Evolutionary conservation across 2,329 filamentous ascomycete genomes (phyloP).

Genomic region (Phialophora tarda): DNA sequence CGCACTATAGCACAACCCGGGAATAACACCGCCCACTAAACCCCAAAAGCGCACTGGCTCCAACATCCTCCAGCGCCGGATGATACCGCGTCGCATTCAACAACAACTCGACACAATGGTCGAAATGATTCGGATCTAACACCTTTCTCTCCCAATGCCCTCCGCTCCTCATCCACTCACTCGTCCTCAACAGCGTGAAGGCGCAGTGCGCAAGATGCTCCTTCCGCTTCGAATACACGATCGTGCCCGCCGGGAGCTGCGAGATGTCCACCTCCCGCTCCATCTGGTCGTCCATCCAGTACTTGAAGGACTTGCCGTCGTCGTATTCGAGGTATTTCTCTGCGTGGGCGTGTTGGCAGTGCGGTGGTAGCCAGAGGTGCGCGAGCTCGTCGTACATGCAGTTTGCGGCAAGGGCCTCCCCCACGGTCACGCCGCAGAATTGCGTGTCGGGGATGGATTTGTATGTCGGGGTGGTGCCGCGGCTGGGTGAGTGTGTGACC

Average conservation of each 20-base stretch:
- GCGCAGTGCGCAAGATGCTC: neutral
- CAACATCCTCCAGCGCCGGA: neutral
- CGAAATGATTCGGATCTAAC: neutral
- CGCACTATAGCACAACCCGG: neutral
- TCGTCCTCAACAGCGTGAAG: conserved; percentile 4
- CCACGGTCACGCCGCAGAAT: neutral
- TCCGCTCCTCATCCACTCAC: neutral
- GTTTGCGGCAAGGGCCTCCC: neutral
- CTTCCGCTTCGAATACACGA: neutral
- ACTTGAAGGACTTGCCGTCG: neutral
- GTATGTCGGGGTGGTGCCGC: neutral
- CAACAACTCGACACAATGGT: conserved; percentile 2
- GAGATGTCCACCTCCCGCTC: neutral
- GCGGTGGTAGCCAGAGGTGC: neutral
- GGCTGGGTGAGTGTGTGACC: neutral
- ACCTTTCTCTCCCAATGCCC: neutral
- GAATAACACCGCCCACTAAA: conserved; percentile 3
- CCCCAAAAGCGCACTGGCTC: neutral
- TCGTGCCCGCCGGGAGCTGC: neutral
- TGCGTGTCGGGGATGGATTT: neutral
- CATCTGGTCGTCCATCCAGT: neutral
- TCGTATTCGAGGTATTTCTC: neutral
- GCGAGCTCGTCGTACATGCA: neutral
- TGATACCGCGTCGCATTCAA: conserved; percentile 4
- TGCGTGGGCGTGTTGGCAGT: neutral